These are phyloP conservation scores for Russula dissimulans DNA, from an alignment of 768 basidiomycete species.

Conservation along the genomic window DNA sequence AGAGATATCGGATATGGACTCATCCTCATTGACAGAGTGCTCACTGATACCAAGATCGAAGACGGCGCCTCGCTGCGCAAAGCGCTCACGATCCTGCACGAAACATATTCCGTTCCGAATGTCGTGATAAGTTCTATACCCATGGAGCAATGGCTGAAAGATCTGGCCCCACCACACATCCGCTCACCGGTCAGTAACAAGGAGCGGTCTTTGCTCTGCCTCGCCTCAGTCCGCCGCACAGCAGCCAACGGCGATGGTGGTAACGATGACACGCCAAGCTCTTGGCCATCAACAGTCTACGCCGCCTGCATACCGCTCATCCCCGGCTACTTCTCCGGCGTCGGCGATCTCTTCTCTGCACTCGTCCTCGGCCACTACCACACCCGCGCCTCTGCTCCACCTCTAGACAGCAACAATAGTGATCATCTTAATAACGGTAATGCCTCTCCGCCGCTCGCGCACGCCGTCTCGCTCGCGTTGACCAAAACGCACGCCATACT, in stretches of 20 bases:
- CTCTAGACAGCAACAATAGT: neutral
- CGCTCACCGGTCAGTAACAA: slow-evolving; percentile 24
- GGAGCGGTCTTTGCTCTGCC: slow-evolving; percentile 59
- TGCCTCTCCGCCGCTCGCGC: slow-evolving; percentile 38
- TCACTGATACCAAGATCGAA: slow-evolving; percentile 66
- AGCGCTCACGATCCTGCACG: slow-evolving; percentile 69
- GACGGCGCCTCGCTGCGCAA: slow-evolving; percentile 54
- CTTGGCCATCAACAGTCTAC: slow-evolving; percentile 41
- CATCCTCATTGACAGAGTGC: slow-evolving; percentile 39
- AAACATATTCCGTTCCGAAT: slow-evolving; percentile 66
- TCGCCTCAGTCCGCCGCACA: slow-evolving; percentile 49
- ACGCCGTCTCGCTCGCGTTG: slow-evolving; percentile 58
- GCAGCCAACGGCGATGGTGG: slow-evolving; percentile 12
- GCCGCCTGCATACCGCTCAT: slow-evolving; percentile 68
- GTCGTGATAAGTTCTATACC: slow-evolving; percentile 91
- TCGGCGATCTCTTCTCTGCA: slow-evolving; percentile 94
- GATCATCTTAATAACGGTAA: neutral
- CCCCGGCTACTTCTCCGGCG: slow-evolving; percentile 90
- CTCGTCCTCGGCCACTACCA: slow-evolving; percentile 77
- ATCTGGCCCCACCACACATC: slow-evolving; percentile 40
- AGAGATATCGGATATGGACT: neutral
- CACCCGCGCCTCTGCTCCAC: slow-evolving; percentile 13
- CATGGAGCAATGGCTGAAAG: slow-evolving; percentile 49
- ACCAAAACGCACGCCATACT: slow-evolving; percentile 71
- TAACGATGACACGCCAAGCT: neutral